phyloP scores from a whole-genome alignment of 2,329 filamentous ascomycete species.

The Penicillium psychrosexuale region DNA sequence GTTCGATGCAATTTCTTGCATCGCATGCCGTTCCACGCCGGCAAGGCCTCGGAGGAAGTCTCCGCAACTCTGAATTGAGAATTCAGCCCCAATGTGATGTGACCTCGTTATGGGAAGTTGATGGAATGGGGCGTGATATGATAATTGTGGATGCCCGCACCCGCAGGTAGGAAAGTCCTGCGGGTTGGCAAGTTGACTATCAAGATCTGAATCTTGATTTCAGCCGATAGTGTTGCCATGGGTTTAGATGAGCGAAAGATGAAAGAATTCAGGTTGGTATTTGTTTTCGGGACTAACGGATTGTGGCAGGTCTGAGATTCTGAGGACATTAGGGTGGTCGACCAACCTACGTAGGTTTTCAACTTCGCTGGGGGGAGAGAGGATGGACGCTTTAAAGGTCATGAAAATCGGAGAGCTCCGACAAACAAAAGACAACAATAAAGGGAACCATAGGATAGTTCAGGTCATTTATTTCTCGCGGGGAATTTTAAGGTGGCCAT shows the following conservation, averaged over 20 bases:
- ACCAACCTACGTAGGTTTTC: background rate
- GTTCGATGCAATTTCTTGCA: conserved; percentile 15
- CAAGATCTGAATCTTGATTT: conserved; percentile 3
- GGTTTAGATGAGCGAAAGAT: background rate
- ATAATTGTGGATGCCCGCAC: background rate
- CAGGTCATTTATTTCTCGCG: conserved; percentile 10
- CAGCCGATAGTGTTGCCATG: conserved; percentile 4
- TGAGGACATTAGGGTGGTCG: background rate
- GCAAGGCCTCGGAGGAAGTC: conserved; percentile 1
- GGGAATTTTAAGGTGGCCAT: conserved; percentile 17
- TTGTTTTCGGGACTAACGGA: background rate
- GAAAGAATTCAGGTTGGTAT: background rate
- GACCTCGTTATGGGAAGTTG: conserved; percentile 7
- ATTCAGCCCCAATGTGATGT: conserved; percentile 5
- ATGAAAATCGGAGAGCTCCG: background rate
- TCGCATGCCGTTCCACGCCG: conserved; percentile 12
- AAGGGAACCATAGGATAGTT: background rate
- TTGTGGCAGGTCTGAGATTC: background rate
- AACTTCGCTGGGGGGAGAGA: background rate
- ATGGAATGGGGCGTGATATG: background rate
- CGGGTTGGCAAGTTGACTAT: conserved; percentile 1
- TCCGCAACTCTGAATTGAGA: conserved; percentile 11
- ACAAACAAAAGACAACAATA: background rate
- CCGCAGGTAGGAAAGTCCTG: background rate
- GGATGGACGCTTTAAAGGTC: background rate